Percentiles rank a stretch among this genome's conserved stretches.
These are phyloP conservation scores for Groenewaldozyma tartarivorans DNA, from an alignment of 805 yeast species.

Conservation along the genomic window DNA sequence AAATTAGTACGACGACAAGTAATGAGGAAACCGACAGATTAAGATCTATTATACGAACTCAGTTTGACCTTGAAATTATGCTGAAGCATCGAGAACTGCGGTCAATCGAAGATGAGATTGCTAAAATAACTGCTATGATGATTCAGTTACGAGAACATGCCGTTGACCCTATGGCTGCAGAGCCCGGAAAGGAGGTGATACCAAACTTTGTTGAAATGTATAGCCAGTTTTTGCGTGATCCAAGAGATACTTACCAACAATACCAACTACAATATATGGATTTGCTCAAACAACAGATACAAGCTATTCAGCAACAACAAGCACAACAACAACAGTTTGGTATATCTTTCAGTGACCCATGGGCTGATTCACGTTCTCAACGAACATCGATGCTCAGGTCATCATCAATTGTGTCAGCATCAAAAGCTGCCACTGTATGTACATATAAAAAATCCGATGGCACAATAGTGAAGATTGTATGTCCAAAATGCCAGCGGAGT, in stretches of 20 bases:
- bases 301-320: no score
- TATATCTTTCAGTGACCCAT: conserved; percentile 1
- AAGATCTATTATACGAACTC: conserved; percentile 15
- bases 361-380: conserved; percentile 4
- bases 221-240: conserved; percentile 18
- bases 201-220: conserved; percentile 18
- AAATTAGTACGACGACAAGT: no score
- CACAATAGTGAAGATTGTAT: conserved; percentile 53
- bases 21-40: conserved; percentile 1
- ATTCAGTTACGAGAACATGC: conserved; percentile 21
- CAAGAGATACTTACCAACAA: neutral
- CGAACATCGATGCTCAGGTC: conserved; percentile 6
- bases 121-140: conserved; percentile 27
- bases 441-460: conserved; percentile 41
- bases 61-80: conserved; percentile 29
- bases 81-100: conserved; percentile 28
- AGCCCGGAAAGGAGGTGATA: conserved; percentile 10
- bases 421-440: no score
- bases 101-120: conserved; percentile 27
- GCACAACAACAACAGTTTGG: neutral
- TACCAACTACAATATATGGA: neutral
- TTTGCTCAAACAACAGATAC: neutral
- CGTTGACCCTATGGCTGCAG: neutral
- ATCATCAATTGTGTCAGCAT: neutral
- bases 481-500: conserved; percentile 56